Evolutionary conservation across 148 eudicot species (phyloP).

Genomic region (Rhododendron ovatum): DNA sequence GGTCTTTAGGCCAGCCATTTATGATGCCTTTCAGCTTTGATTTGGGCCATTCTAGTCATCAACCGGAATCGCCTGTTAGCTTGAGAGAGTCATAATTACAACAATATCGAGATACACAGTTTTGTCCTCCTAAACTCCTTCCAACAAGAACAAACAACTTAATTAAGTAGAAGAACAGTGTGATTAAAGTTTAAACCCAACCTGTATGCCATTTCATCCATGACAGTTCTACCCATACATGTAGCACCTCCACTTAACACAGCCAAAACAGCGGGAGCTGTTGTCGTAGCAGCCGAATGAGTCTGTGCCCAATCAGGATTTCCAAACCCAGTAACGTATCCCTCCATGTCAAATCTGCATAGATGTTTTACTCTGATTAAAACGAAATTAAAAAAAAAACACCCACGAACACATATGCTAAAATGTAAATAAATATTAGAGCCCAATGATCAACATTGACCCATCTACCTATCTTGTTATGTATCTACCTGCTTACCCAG

Average conservation of each 20-base stretch:
- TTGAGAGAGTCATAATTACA: not conserved
- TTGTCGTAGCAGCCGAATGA: slow-evolving; percentile 61
- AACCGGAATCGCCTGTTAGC: no score
- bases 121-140: not conserved
- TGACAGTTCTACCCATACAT: slow-evolving; percentile 77
- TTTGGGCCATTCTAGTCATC: no score
- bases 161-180: not conserved
- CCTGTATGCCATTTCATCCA: slow-evolving; percentile 99
- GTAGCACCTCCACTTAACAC: slow-evolving; percentile 70
- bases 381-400: not conserved
- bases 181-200: slow-evolving; percentile 3
- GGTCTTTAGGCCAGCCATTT: no score
- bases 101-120: not conserved
- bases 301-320: slow-evolving; percentile 81
- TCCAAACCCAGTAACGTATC: slow-evolving; percentile 69
- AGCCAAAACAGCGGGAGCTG: slow-evolving; percentile 63
- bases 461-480: no score
- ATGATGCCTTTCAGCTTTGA: no score
- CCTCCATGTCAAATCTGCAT: slow-evolving; percentile 80
- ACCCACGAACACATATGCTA: not conserved
- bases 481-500: no score
- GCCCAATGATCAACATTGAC: no score
- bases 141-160: not conserved
- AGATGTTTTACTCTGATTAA: not conserved
- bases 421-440: no score